Conservation (phyloP, 768 basidiomycete genomes). For the Omphalotus guepiniiformis region DNA sequence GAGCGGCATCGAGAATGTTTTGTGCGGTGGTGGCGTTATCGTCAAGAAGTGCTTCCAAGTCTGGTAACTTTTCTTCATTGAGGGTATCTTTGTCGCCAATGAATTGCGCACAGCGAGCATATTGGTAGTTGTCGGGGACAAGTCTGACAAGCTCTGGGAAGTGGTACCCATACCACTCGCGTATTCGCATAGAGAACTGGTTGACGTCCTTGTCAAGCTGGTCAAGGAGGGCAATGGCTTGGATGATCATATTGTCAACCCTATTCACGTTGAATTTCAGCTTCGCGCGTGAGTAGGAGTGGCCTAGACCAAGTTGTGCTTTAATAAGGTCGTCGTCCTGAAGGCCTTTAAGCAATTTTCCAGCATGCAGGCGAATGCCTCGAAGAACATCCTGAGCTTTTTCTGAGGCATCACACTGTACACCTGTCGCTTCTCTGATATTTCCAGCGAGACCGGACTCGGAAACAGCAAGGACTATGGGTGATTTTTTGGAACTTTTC, state of each 20-base stretch:
- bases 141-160: slow-evolving; percentile 95
- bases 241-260: slow-evolving; percentile 99
- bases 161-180: slow-evolving; percentile 99
- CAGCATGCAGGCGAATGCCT: slow-evolving; percentile 87
- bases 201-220: slow-evolving; percentile 99
- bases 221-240: slow-evolving; percentile 96
- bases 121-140: slow-evolving; percentile 92
- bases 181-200: slow-evolving; percentile 95
- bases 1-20: slow-evolving; percentile 92
- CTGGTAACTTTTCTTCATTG: slow-evolving; percentile 73
- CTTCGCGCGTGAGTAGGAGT: slow-evolving; percentile 96
- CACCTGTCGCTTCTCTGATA: slow-evolving; percentile 67
- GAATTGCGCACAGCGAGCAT: slow-evolving; percentile 79
- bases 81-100: slow-evolving; percentile 88
- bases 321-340: slow-evolving; percentile 84
- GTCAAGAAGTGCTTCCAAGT: slow-evolving; percentile 74
- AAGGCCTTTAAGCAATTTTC: slow-evolving; percentile 86
- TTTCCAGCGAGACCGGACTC: slow-evolving; percentile 71
- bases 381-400: slow-evolving; percentile 82
- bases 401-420: slow-evolving; percentile 81
- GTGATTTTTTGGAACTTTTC: slow-evolving; percentile 66
- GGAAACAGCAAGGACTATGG: slow-evolving; percentile 72
- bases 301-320: slow-evolving; percentile 94
- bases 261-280: slow-evolving; percentile 98
- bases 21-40: slow-evolving; percentile 74